Conservation (phyloP, 768 basidiomycete species). For the Russula emetica region DNA sequence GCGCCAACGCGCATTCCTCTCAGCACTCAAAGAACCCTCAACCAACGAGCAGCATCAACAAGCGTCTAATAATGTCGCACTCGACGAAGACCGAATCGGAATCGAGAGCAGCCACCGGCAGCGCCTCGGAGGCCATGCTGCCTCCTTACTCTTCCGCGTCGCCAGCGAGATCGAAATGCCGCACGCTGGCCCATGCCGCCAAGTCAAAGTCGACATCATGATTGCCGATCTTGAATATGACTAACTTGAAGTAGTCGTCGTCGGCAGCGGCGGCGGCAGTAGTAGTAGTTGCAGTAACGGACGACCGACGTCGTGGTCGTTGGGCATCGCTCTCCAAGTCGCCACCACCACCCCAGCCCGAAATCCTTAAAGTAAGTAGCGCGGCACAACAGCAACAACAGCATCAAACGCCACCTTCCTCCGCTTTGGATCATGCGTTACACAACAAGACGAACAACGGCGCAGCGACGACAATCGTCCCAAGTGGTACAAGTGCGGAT, state of each 20-base stretch:
- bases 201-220: conserved; percentile 9
- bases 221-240: conserved; percentile 11
- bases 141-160: neutral
- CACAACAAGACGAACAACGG: neutral
- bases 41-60: conserved; percentile 6
- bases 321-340: neutral
- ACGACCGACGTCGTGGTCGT: neutral
- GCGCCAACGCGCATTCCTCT: conserved; percentile 22
- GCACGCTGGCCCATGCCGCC: too few relatives aligned
- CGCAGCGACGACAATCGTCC: too few relatives aligned
- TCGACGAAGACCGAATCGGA: neutral
- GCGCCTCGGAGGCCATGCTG: neutral
- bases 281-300: neutral
- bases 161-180: neutral
- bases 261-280: neutral
- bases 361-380: neutral
- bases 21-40: conserved; percentile 15
- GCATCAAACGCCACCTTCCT: neutral
- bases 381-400: neutral
- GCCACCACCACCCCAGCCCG: neutral
- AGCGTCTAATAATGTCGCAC: neutral
- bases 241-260: neutral
- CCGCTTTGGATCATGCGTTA: neutral
- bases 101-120: too few relatives aligned
- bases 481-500: too few relatives aligned